Evolutionary conservation across 139 green algal species (phyloP), one percentile per base, ranked within the genome.

Genomic region (Tetraselmis striata): DNA sequence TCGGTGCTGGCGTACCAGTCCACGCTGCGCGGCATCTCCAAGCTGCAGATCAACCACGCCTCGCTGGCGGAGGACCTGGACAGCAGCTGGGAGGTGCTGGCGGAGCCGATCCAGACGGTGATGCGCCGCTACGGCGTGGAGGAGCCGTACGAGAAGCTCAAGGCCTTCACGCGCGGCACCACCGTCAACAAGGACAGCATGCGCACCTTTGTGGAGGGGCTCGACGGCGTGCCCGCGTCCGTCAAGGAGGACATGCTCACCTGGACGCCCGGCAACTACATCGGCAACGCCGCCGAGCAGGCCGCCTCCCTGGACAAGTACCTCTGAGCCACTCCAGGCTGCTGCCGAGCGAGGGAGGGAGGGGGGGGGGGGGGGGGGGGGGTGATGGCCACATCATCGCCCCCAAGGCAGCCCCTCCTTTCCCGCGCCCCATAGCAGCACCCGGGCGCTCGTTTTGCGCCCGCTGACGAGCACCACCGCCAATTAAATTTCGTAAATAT

Each of bases 101-200:
- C 95, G 23, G 97, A 99, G 91, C 95, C 97, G 45, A 97, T 99
- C 59, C 97, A 99, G 89, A 99, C 96, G 1, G 95, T 98, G 59
- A 97, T 97, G 94, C 91, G 94, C 11, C 81, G 85, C 27, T 97
- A 99, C 83, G 94, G 85, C 25, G 90, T 99, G 22, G 87, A 92
- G 5, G 94, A 99, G 87, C 95, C 97, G 0, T 99, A 99, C 83
- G 97, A 99, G 90, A 98, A 98, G 92, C 92, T 99, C 31, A 99
- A 99, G 89, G 96, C 94, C 18, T 95, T 98, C 85, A 99, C 97
- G 0, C 89, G 97, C 1, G 97, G 97, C 0, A 84, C 95, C 74
- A 58, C 80, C 2, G 93, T 99, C 1, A 97, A 92, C 0, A 86
- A 89, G 78, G 85, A 90, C 1, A 87, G 74, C 74, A 93, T 95